Evolutionary conservation across 2,329 filamentous ascomycete species (phyloP).

Genomic region (Aspergillus sp.): DNA sequence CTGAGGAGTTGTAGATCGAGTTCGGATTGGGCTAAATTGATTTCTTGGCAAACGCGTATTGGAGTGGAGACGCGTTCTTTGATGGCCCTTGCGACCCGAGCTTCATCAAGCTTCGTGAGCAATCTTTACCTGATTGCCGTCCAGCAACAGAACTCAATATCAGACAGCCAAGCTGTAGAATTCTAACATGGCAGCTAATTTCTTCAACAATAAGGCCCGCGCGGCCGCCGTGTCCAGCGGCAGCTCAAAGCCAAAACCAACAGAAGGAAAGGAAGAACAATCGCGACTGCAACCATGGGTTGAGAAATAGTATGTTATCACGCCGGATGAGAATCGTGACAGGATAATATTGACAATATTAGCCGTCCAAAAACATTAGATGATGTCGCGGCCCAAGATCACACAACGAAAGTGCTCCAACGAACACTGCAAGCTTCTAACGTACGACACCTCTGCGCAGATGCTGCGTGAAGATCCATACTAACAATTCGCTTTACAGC

Average conservation of each 20-base stretch:
- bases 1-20: neutral
- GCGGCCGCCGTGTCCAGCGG: constrained; percentile 71
- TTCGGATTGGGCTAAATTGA: constrained; percentile 18
- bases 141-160: neutral
- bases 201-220: constrained; percentile 93
- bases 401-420: constrained; percentile 89
- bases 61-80: constrained; percentile 30
- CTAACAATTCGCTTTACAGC: constrained; percentile 45
- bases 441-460: constrained; percentile 46
- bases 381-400: constrained; percentile 96
- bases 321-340: neutral
- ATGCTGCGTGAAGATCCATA: neutral
- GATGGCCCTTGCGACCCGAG: constrained; percentile 1
- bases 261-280: constrained; percentile 61
- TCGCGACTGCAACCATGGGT: constrained; percentile 87
- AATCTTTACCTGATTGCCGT: neutral
- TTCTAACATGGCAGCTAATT: constrained; percentile 66
- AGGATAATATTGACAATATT: neutral
- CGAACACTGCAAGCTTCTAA: constrained; percentile 94
- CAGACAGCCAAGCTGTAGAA: neutral
- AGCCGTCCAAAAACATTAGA: constrained; percentile 91
- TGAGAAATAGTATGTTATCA: constrained; percentile 80
- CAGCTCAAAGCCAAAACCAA: constrained; percentile 64
- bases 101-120: constrained; percentile 1
- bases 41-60: constrained; percentile 27